phyloP scores from a whole-genome alignment of 768 basidiomycete species.

The Tylopilus felleus region DNA sequence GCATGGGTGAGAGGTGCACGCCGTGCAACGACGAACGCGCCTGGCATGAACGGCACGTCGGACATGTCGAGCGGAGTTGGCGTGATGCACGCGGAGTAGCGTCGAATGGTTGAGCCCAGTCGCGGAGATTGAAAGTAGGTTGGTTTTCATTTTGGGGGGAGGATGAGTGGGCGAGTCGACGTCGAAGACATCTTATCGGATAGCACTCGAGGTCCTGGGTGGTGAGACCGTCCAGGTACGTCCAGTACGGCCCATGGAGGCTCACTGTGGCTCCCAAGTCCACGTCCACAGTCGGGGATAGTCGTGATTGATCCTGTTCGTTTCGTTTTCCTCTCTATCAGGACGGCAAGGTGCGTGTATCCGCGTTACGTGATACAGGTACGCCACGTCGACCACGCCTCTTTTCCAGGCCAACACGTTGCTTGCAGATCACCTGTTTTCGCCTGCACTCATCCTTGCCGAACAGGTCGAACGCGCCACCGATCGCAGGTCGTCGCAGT shows the following conservation, averaged over 20 bases:
- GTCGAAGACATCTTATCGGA: slow-evolving; percentile 54
- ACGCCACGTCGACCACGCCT: background rate
- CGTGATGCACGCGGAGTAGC: slow-evolving; percentile 12
- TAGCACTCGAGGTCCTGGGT: slow-evolving; percentile 49
- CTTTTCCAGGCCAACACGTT: slow-evolving; percentile 58
- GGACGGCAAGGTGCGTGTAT: slow-evolving; percentile 56
- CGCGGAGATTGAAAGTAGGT: slow-evolving; percentile 25
- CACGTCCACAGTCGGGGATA: background rate
- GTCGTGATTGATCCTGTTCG: no score
- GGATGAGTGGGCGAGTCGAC: background rate
- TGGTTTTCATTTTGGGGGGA: no score
- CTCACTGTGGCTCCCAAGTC: slow-evolving; percentile 60
- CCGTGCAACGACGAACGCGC: background rate
- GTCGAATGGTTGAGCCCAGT: background rate
- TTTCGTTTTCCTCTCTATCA: slow-evolving; percentile 19
- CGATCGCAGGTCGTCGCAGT: slow-evolving; percentile 42
- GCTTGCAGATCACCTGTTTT: slow-evolving; percentile 72
- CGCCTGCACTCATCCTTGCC: slow-evolving; percentile 63
- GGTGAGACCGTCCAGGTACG: slow-evolving; percentile 39
- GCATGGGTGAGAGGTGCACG: background rate
- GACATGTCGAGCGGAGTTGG: background rate
- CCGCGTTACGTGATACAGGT: slow-evolving; percentile 6
- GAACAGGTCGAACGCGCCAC: slow-evolving; percentile 62
- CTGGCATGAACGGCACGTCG: background rate
- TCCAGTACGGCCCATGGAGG: slow-evolving; percentile 51